phyloP scores from a whole-genome alignment of 257 asterid species.

The Solanum piurae region DNA sequence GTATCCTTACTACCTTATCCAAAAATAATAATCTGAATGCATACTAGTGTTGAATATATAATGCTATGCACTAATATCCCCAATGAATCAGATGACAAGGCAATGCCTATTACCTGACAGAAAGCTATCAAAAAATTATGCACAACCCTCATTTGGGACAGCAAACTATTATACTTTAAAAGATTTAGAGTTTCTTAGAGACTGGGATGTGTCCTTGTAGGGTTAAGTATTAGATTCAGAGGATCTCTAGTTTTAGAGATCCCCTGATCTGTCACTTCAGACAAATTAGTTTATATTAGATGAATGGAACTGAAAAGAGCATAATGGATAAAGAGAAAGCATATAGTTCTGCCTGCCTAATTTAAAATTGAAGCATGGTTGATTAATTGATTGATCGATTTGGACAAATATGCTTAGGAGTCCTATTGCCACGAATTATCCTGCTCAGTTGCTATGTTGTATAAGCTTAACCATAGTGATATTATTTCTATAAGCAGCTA shows the following conservation, averaged over 20 bases:
- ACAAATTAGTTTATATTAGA: background rate
- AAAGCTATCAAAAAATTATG: background rate
- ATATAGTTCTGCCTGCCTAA: background rate
- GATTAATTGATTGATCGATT: background rate
- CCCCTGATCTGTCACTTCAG: background rate
- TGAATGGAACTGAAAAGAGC: background rate
- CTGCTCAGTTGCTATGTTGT: background rate
- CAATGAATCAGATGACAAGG: background rate
- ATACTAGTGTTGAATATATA: background rate
- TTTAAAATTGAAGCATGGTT: background rate
- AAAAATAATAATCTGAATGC: background rate
- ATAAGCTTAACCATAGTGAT: background rate
- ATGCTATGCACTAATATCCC: background rate
- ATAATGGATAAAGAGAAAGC: background rate
- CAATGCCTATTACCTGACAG: background rate
- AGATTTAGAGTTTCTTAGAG: background rate
- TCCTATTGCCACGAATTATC: background rate
- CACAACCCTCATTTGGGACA: background rate
- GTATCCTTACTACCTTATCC: background rate
- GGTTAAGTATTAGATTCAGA: background rate
- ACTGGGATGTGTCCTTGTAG: background rate
- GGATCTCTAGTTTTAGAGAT: background rate
- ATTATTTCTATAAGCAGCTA: background rate
- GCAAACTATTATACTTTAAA: background rate
- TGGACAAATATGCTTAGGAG: background rate